These are phyloP conservation scores for Collybia mongolica DNA, from an alignment of 768 basidiomycete genomes.

Conservation along the genomic window DNA sequence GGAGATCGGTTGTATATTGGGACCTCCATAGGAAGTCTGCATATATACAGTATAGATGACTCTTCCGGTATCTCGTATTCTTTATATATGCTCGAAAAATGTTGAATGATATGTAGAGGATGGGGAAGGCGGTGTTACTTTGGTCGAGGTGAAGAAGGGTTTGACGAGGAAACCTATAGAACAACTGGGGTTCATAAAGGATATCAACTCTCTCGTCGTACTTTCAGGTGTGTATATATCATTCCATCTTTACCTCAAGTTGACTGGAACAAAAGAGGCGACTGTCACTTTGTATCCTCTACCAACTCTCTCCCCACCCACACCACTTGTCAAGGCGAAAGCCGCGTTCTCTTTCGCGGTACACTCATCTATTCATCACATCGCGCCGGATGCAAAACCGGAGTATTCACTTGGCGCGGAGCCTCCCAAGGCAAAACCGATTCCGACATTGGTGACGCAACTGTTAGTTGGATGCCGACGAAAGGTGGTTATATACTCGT, in stretches of 20 bases:
- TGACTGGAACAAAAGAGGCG: constrained; percentile 48
- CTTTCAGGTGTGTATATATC: constrained; percentile 66
- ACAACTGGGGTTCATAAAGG: constrained; percentile 82
- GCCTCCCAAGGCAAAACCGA: constrained; percentile 37
- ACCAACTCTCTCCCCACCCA: constrained; percentile 68
- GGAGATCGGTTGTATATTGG: constrained; percentile 64
- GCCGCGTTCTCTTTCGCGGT: constrained; percentile 82
- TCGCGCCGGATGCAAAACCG: constrained; percentile 23
- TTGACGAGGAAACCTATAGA: constrained; percentile 76
- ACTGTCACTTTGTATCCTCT: constrained; percentile 74
- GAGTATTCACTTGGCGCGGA: constrained; percentile 22
- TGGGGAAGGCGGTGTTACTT: constrained; percentile 30
- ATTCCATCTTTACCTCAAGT: background rate
- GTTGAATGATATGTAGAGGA: constrained; percentile 21
- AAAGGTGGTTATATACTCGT: constrained; percentile 81
- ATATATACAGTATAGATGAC: constrained; percentile 47
- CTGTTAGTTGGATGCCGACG: constrained; percentile 85
- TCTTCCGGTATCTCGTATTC: constrained; percentile 28
- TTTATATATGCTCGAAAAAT: background rate
- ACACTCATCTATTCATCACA: constrained; percentile 57
- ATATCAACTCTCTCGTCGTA: constrained; percentile 81
- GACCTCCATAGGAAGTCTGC: constrained; percentile 53
- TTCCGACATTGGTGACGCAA: constrained; percentile 69
- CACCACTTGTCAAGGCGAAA: constrained; percentile 73
- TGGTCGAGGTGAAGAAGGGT: constrained; percentile 66